These are phyloP conservation scores for Trichopus zeylanicus DNA, from an alignment of 116 monocot genomes.

Conservation along the genomic window DNA sequence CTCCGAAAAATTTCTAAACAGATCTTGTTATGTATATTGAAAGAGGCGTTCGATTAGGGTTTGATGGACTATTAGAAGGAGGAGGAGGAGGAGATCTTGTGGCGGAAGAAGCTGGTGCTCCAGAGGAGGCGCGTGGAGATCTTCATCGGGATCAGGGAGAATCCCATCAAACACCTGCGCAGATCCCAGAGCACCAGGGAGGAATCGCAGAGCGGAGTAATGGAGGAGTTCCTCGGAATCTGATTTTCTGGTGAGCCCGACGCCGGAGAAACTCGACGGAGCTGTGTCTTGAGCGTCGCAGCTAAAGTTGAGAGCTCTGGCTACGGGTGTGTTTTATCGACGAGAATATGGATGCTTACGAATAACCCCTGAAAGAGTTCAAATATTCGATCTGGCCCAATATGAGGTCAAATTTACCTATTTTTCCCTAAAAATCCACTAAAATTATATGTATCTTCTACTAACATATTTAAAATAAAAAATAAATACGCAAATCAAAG, in stretches of 20 bases:
- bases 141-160: constrained; percentile 49
- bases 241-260: no score
- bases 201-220: not conserved
- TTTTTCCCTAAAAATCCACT: no score
- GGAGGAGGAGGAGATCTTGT: constrained; percentile 29
- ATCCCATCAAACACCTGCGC: constrained; percentile 28
- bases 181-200: not conserved
- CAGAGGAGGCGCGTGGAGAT: constrained; percentile 38
- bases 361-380: no score
- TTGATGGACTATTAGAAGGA: not conserved
- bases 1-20: no score
- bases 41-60: not conserved
- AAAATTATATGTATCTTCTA: no score
- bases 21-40: not conserved
- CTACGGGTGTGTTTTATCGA: not conserved
- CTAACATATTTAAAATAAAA: no score
- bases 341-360: no score
- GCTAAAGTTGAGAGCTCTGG: not conserved
- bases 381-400: no score
- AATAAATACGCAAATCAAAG: no score
- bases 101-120: constrained; percentile 56
- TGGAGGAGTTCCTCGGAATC: not conserved
- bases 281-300: not conserved
- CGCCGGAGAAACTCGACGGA: not conserved
- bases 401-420: no score